Evolutionary conservation across 2,329 filamentous ascomycete species (phyloP).

Genomic region (Onygena corvina): DNA sequence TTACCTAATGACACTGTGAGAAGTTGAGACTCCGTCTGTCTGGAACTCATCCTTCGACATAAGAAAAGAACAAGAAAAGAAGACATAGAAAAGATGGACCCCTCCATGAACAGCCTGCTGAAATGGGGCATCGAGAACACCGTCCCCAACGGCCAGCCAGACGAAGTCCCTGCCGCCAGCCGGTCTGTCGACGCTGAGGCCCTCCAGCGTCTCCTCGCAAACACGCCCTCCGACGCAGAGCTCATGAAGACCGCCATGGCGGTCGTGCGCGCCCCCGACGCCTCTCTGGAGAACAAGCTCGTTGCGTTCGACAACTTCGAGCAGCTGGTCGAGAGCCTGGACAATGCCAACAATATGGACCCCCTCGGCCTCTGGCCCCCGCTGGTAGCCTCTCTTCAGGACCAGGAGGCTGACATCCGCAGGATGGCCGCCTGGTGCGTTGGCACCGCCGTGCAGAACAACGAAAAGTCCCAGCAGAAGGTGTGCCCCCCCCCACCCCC

Average conservation of each 20-base stretch:
- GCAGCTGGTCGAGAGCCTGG: slow-evolving; percentile 78
- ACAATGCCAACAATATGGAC: slow-evolving; percentile 93
- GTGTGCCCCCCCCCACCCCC: slow-evolving; percentile 33
- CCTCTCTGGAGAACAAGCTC: slow-evolving; percentile 62
- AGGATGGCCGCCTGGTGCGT: slow-evolving; percentile 89
- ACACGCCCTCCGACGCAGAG: slow-evolving; percentile 79
- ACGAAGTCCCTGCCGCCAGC: slow-evolving; percentile 9
- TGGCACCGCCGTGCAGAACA: slow-evolving; percentile 93
- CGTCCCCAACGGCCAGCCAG: slow-evolving; percentile 18
- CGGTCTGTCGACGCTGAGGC: slow-evolving; percentile 19
- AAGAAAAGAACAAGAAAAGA: slow-evolving; percentile 11
- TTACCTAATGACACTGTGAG: too few relatives aligned
- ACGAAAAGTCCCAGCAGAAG: slow-evolving; percentile 69
- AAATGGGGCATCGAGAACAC: slow-evolving; percentile 65
- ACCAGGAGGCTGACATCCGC: slow-evolving; percentile 59
- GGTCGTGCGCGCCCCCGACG: slow-evolving; percentile 54
- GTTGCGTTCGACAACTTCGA: slow-evolving; percentile 91
- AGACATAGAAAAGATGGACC: slow-evolving; percentile 35
- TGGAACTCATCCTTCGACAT: too few relatives aligned
- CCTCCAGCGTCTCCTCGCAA: slow-evolving; percentile 33
- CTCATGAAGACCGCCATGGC: slow-evolving; percentile 79
- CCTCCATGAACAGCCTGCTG: slow-evolving; percentile 61
- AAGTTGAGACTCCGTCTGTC: too few relatives aligned
- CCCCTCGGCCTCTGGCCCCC: slow-evolving; percentile 70
- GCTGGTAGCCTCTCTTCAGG: slow-evolving; percentile 57